Base-by-base conservation (phyloP, 352 stramenopile species). In the Phytopythium boreale region DNA sequence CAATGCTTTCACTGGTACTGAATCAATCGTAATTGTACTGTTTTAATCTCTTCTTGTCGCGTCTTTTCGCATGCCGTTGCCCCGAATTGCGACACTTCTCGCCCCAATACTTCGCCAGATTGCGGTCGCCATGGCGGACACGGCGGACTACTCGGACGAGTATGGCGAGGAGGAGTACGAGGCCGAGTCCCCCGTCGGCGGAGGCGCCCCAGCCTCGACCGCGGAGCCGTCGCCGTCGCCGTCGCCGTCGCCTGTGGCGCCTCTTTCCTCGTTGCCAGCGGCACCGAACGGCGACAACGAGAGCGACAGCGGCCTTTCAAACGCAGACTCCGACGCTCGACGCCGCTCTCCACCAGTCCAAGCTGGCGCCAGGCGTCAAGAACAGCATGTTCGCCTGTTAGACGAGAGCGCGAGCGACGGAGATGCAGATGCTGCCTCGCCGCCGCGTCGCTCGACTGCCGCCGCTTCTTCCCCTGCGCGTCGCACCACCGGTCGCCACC, bases 81-180 rank as follows among this genome's bases (percentile, higher is more conserved):
- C 34, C 10, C 34, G 2, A 14, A 10, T 26, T 10, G 43, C 43
- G 43, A 7, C 43, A 19, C n/a, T 49, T 49, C 43, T 19, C 10
- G 37, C 20, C 43, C 20, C 43, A 26, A 49, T 49, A 4, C 26
- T 49, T 26, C 39, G 8, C 0, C 39, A 6, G 19, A 34, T 4
- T 14, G 22, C 47, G 6, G 3, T 6, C 49, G n/a, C 44, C n/a
- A 76, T 64, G 50, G 53, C 53, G 24, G 63, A 66, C 51, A 43
- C 59, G 3, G 62, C 68, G 41, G 53, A 56, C 2, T 65, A 64
- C 17, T 62, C 64, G 17, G 71, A 69, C 34, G 62, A 41, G 39
- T 77, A 79, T n/a, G 63, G 20, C 6, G 71, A 67, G 46, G 72
- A 76, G 34, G 72, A 76, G 27, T 75, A 79, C 51, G 72, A 75